These are phyloP conservation scores for Aspergillus tamarii DNA, from an alignment of 2,329 filamentous ascomycete species.

Conservation along the genomic window DNA sequence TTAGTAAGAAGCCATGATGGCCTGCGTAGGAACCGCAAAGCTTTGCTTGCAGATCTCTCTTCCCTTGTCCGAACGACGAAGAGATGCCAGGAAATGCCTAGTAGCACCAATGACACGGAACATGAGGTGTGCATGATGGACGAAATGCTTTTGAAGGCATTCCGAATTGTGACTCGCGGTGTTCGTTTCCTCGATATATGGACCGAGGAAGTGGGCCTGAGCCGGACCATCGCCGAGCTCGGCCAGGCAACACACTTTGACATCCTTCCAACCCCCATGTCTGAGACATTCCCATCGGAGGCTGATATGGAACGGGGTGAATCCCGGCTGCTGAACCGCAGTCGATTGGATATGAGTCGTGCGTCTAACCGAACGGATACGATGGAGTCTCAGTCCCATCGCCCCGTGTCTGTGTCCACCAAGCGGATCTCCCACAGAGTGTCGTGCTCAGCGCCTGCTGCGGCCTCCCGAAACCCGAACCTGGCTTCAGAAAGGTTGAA, in stretches of 20 bases:
- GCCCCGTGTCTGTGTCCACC: constrained; percentile 39
- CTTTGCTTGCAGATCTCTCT: constrained; percentile 84
- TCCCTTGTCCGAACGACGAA: constrained; percentile 88
- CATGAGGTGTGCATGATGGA: constrained; percentile 67
- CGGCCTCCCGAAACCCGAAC: constrained; percentile 66
- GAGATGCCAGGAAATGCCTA: constrained; percentile 74
- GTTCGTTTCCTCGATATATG: constrained; percentile 88
- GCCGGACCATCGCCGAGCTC: constrained; percentile 44
- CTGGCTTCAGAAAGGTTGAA: constrained; percentile 83
- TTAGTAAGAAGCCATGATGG: constrained; percentile 75
- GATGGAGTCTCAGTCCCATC: constrained; percentile 30
- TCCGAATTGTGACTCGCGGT: constrained; percentile 88
- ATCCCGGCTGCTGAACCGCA: constrained; percentile 37
- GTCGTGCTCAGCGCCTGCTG: constrained; percentile 71
- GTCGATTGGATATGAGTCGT: constrained; percentile 33
- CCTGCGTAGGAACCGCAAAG: constrained; percentile 80
- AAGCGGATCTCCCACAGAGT: constrained; percentile 70
- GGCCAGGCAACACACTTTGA: constrained; percentile 36
- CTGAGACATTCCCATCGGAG: constrained; percentile 42
- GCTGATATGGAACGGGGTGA: constrained; percentile 34
- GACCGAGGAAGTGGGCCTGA: constrained; percentile 60
- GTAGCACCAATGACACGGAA: constrained; percentile 47
- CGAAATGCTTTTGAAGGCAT: constrained; percentile 90
- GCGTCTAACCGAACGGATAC: constrained; percentile 31
- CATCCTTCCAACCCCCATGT: constrained; percentile 41